Conservation (phyloP, 352 stramenopile species). For the Thalassiosira hispida region DNA sequence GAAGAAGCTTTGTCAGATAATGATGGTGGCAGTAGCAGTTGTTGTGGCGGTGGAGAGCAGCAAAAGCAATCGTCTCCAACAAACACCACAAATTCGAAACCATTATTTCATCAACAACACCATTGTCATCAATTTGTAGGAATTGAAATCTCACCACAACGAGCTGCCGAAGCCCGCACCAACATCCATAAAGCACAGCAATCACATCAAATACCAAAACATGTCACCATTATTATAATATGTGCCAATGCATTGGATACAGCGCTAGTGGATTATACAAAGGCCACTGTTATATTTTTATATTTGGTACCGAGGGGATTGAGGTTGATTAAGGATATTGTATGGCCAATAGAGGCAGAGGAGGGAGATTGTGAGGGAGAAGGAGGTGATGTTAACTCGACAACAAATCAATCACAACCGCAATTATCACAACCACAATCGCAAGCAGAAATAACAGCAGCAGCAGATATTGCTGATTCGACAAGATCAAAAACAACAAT, state of each 20-base stretch:
- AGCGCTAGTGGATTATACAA: constrained; percentile 34
- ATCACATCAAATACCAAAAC: constrained; percentile 38
- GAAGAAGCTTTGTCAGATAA: neutral
- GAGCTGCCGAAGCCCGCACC: constrained; percentile 54
- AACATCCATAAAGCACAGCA: constrained; percentile 28
- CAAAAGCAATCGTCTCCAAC: neutral
- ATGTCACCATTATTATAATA: constrained; percentile 57
- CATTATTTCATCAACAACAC: constrained; percentile 22
- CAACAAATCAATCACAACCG: too few relatives aligned
- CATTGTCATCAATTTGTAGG: constrained; percentile 61
- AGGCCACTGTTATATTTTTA: constrained; percentile 77
- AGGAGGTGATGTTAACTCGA: neutral
- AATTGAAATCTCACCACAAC: constrained; percentile 73
- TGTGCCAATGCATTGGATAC: constrained; percentile 74
- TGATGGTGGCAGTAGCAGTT: neutral
- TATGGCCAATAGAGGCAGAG: constrained; percentile 24
- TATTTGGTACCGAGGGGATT: constrained; percentile 82
- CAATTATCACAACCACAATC: too few relatives aligned
- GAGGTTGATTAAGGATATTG: constrained; percentile 61
- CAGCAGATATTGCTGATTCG: neutral
- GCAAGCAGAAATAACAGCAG: neutral
- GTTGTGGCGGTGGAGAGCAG: neutral
- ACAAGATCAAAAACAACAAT: neutral
- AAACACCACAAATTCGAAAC: neutral
- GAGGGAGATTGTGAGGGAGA: neutral